Base-by-base conservation (phyloP, 106 monocot genomes). In the Dendrobium catenatum region DNA sequence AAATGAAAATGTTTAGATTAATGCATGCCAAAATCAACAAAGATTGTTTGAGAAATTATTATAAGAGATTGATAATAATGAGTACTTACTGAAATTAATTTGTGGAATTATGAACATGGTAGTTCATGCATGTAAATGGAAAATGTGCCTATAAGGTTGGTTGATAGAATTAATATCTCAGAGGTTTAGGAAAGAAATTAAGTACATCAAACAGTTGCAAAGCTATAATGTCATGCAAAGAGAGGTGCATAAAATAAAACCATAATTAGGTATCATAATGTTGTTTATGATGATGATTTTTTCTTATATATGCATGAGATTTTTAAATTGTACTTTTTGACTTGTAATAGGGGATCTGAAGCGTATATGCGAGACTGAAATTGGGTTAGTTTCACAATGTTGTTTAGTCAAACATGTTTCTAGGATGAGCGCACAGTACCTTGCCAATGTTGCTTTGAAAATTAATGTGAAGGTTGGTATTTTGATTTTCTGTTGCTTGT, bases 381-480 rank as follows among this genome's bases (percentile, higher is more conserved):
- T 94, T 77, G 94, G 91, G 4, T 24, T 94, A 42, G 87, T 94
- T 72, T 86, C 94, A 9, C 94, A 94, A 70, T 94, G 94, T 58
- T 94, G 94, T 80, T 84, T 91, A 18, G 86, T 84, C 9, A 91
- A 86, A 56, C 81, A 94, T 81, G 89, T 91, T 4, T 83, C 81
- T 78, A 89, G 84, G 83, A 83, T 78, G 17, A 83, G 77, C 77
- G 84, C 83, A n/a, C 91, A 94, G 51, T 91, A 88, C 55, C 82
- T 94, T 3, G 91, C 94, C 20, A 94, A 94, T 82, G 82, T 94
- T 20, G 82, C 91, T 48, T 75, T 94, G 22, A 94, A 94, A 80
- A 94, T 94, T 66, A 94, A 94, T 82, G 94, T 94, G 0, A 94
- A 94, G 86, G 94, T 94, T 10, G 2, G 55, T 22, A 54, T 4